Evolutionary conservation across 2,329 filamentous ascomycete species (phyloP).

Genomic region (Chrysoporthe austroafricana): DNA sequence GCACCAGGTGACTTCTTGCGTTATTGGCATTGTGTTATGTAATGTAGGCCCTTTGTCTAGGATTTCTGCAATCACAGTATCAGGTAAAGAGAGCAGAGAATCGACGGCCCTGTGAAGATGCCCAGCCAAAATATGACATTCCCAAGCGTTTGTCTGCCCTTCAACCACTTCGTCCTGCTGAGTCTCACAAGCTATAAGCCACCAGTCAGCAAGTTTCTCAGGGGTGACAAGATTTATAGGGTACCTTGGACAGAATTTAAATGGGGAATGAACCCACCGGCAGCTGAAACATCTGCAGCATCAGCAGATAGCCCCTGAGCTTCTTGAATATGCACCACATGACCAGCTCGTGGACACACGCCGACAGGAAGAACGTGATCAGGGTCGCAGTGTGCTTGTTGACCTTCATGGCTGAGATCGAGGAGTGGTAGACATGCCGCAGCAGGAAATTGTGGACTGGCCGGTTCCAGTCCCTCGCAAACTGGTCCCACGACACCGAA

Average conservation of each 20-base stretch:
- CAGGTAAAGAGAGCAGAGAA: constrained; percentile 64
- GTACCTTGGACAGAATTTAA: background rate
- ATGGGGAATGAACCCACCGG: constrained; percentile 49
- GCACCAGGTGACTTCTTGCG: background rate
- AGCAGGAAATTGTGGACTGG: constrained; percentile 79
- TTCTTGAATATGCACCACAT: constrained; percentile 85
- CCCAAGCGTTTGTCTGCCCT: constrained; percentile 64
- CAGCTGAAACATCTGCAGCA: constrained; percentile 75
- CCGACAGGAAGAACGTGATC: constrained; percentile 74
- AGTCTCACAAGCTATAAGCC: constrained; percentile 60
- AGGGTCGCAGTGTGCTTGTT: constrained; percentile 73
- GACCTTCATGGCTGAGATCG: constrained; percentile 73
- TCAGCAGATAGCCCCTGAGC: constrained; percentile 72
- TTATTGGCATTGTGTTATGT: background rate
- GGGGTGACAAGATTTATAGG: background rate
- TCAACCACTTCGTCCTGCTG: constrained; percentile 68
- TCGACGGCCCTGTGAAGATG: constrained; percentile 75
- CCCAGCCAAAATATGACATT: constrained; percentile 81
- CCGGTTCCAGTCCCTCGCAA: constrained; percentile 78
- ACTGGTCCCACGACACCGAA: constrained; percentile 72
- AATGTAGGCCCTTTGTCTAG: background rate
- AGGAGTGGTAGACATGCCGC: constrained; percentile 78
- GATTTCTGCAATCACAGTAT: constrained; percentile 46
- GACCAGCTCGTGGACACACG: constrained; percentile 73
- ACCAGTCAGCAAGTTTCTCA: constrained; percentile 15